A percentile compares a stretch with the other conserved stretches of the same genome.
Conservation (phyloP, 73 alveolate species). For the Urostyla sp. region DNA sequence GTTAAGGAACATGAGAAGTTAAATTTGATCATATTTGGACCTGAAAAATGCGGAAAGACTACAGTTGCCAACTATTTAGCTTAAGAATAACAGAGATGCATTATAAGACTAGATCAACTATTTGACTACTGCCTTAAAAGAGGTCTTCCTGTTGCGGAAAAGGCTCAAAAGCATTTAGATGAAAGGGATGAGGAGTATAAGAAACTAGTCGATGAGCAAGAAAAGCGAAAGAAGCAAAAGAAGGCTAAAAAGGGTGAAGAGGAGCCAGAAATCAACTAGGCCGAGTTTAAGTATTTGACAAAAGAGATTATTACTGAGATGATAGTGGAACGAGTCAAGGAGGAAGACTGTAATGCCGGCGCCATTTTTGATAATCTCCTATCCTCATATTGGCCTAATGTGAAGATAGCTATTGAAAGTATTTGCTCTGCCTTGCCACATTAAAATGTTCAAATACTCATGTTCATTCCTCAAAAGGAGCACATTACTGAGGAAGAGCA, state of each 20-base stretch:
- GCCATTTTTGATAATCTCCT: slow-evolving; percentile 94
- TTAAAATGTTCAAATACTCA: slow-evolving; percentile 87
- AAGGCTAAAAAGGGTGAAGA: slow-evolving; percentile 82
- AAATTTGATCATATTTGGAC: slow-evolving; percentile 91
- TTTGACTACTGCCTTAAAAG: slow-evolving; percentile 88
- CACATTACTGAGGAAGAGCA: slow-evolving; percentile 71
- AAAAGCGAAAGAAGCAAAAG: slow-evolving; percentile 90
- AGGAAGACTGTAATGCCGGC: slow-evolving; percentile 97
- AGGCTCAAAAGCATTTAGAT: slow-evolving; percentile 83
- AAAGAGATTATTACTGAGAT: slow-evolving; percentile 88
- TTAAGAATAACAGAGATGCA: slow-evolving; percentile 91
- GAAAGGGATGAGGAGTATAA: slow-evolving; percentile 87
- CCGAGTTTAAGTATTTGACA: slow-evolving; percentile 84
- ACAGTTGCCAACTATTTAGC: slow-evolving; percentile 89
- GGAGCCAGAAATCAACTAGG: slow-evolving; percentile 91
- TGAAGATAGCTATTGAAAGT: slow-evolving; percentile 84
- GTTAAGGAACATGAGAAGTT: slow-evolving; percentile 90
- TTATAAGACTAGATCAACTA: slow-evolving; percentile 83
- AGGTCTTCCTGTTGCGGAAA: slow-evolving; percentile 84
- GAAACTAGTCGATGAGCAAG: slow-evolving; percentile 89
- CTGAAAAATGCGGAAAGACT: slow-evolving; percentile 95
- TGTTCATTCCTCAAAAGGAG: slow-evolving; percentile 81
- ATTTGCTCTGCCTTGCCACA: slow-evolving; percentile 79
- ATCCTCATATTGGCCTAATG: slow-evolving; percentile 89
- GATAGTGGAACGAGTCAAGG: slow-evolving; percentile 84